These are phyloP conservation scores for Spathaspora gorwiae DNA, from an alignment of 805 yeast genomes.

Conservation along the genomic window DNA sequence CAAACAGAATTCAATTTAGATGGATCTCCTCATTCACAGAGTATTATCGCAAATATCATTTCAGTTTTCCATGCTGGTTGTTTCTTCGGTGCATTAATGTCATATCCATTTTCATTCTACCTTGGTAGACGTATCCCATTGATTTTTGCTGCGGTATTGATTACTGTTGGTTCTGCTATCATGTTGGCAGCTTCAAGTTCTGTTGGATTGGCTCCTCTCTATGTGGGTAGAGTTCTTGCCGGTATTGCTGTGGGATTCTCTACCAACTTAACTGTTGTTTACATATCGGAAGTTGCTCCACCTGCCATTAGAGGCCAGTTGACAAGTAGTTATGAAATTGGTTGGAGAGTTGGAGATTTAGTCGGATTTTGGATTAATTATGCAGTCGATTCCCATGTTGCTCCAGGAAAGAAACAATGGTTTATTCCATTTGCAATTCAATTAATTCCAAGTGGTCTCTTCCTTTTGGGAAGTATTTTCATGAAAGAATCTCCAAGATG, in stretches of 20 bases:
- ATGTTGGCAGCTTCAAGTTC: conserved; percentile 27
- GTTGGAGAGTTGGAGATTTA: conserved; percentile 37
- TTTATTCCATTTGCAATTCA: conserved; percentile 37
- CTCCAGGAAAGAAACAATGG: conserved; percentile 27
- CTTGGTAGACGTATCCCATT: conserved; percentile 29
- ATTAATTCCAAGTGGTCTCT: conserved; percentile 33
- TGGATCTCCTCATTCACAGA: conserved; percentile 14
- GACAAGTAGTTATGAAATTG: conserved; percentile 29
- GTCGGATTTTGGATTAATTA: conserved; percentile 37
- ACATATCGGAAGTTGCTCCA: conserved; percentile 31
- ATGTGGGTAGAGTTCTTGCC: conserved; percentile 33
- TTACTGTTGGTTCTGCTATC: conserved; percentile 33
- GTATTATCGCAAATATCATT: conserved; percentile 28
- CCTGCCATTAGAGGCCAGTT: conserved; percentile 33
- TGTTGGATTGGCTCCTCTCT: conserved; percentile 31
- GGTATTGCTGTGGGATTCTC: conserved; percentile 34
- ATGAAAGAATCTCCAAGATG: conserved; percentile 37
- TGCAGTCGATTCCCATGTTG: conserved; percentile 26
- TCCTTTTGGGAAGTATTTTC: conserved; percentile 25
- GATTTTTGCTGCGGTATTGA: conserved; percentile 25
- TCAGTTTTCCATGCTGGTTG: conserved; percentile 39
- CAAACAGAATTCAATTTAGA: conserved; percentile 27
- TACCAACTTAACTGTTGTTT: conserved; percentile 34
- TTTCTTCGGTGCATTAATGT: conserved; percentile 35
- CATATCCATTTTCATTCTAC: conserved; percentile 33